phyloP scores from a whole-genome alignment of 2,329 filamentous ascomycete species.

The Talaromyces marneffei region DNA sequence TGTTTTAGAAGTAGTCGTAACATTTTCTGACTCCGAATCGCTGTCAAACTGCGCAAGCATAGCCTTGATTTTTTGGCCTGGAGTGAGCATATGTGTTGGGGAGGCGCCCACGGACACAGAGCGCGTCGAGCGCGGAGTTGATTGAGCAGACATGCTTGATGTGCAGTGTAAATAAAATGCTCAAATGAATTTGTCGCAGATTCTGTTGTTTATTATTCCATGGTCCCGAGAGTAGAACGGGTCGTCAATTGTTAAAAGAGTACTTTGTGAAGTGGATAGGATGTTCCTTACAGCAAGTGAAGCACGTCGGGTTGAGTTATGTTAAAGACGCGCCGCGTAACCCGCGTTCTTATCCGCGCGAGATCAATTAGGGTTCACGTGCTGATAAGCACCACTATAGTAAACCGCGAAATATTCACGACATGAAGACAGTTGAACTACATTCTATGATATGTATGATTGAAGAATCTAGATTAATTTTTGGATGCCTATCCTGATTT shows the following conservation, averaged over 20 bases:
- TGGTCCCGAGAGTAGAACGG: not conserved
- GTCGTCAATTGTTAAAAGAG: not conserved
- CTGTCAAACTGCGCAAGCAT: constrained; percentile 12
- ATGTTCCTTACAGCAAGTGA: not conserved
- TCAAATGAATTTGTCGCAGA: not conserved
- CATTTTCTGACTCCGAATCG: constrained; percentile 9
- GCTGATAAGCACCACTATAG: not conserved
- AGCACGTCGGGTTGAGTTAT: constrained; percentile 4
- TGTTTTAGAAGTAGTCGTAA: not conserved
- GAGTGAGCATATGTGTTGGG: constrained; percentile 8
- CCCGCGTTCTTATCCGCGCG: constrained; percentile 13
- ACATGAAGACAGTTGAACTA: not conserved
- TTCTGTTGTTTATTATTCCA: not conserved
- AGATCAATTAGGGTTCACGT: constrained; percentile 5
- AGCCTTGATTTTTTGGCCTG: constrained; percentile 12
- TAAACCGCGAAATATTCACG: not conserved
- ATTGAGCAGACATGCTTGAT: constrained; percentile 11
- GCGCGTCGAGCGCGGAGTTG: constrained; percentile 14
- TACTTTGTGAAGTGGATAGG: not conserved
- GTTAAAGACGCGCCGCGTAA: constrained; percentile 8
- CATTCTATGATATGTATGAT: not conserved
- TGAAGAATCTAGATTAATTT: not conserved
- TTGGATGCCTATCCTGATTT: not conserved
- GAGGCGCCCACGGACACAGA: not conserved
- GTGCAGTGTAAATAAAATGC: not conserved